Evolutionary conservation across 352 stramenopile genomes (phyloP).

Genomic region (Phytophthora boehmeriae): DNA sequence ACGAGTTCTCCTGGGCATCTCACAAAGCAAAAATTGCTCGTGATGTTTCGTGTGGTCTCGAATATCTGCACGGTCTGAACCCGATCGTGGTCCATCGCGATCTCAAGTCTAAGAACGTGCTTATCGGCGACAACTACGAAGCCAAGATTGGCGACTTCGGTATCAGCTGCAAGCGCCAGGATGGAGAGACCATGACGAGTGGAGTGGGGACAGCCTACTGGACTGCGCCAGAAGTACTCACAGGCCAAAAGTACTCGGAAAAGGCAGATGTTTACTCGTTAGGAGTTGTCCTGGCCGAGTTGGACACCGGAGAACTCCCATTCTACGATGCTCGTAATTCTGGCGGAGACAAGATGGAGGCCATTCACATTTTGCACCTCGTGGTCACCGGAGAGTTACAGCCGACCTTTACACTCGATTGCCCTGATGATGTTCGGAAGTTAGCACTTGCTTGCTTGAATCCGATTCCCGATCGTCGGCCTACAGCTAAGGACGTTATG

Average conservation of each 20-base stretch:
- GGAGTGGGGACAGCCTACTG: slow-evolving; percentile 41
- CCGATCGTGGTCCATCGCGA: slow-evolving; percentile 70
- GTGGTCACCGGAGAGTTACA: slow-evolving; percentile 34
- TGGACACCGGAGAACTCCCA: slow-evolving; percentile 29
- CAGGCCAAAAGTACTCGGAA: slow-evolving; percentile 42
- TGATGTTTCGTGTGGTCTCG: slow-evolving; percentile 27
- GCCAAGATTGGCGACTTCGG: slow-evolving; percentile 55
- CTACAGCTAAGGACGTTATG: slow-evolving; percentile 37
- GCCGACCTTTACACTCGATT: slow-evolving; percentile 24
- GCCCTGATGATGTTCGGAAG: slow-evolving; percentile 21
- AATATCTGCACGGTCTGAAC: slow-evolving; percentile 27
- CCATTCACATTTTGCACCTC: slow-evolving; percentile 38
- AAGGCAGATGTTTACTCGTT: slow-evolving; percentile 36
- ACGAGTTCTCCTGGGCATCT: slow-evolving; percentile 26
- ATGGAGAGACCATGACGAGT: slow-evolving; percentile 39
- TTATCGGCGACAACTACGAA: slow-evolving; percentile 38
- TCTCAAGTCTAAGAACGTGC: slow-evolving; percentile 79
- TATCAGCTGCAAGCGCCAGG: slow-evolving; percentile 16
- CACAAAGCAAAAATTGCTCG: slow-evolving; percentile 32
- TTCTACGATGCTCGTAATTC: slow-evolving; percentile 21
- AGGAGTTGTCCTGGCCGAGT: slow-evolving; percentile 26
- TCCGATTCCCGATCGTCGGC: slow-evolving; percentile 27
- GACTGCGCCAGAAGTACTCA: slow-evolving; percentile 52
- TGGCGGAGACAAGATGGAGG: slow-evolving; percentile 27
- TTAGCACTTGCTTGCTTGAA: slow-evolving; percentile 32